phyloP scores from a whole-genome alignment of 495 filamentous ascomycete genomes.

The Xylaria castorea region DNA sequence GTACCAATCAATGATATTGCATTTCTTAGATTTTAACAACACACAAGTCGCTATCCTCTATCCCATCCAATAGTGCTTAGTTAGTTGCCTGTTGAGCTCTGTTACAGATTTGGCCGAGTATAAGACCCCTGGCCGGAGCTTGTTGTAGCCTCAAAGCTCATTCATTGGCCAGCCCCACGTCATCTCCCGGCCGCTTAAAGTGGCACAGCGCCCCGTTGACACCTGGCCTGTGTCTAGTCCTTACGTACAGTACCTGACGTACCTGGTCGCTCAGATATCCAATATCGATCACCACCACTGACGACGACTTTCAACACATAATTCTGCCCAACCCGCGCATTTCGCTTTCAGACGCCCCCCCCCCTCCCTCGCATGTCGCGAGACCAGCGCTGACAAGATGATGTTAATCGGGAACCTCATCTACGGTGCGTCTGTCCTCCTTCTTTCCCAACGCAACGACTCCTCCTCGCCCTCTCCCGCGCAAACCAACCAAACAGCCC shows the following conservation, averaged over 20 bases:
- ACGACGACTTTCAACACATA: constrained; percentile 6
- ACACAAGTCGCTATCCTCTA: not conserved
- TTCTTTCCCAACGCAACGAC: no score
- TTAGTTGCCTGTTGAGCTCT: not conserved
- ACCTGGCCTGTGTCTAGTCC: constrained; percentile 31
- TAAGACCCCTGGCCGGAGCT: constrained; percentile 1
- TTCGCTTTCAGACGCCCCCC: not conserved
- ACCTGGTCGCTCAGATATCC: not conserved
- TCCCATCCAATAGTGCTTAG: not conserved
- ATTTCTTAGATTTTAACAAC: not conserved
- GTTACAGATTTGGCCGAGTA: not conserved
- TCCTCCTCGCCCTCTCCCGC: constrained; percentile 14
- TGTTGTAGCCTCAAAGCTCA: not conserved
- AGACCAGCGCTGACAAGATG: constrained; percentile 53
- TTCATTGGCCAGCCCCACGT: constrained; percentile 17
- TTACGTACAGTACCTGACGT: not conserved
- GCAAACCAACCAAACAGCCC: not conserved
- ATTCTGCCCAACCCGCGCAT: constrained; percentile 2
- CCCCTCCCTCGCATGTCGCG: constrained; percentile 22
- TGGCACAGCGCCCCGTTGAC: constrained; percentile 34
- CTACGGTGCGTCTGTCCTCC: constrained; percentile 60
- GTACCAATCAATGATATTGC: not conserved
- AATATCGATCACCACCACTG: not conserved
- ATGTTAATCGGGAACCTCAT: constrained; percentile 76
- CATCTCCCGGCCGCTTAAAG: not conserved